Conservation (phyloP, 2,329 filamentous ascomycete species). For the Triangularia setosa region DNA sequence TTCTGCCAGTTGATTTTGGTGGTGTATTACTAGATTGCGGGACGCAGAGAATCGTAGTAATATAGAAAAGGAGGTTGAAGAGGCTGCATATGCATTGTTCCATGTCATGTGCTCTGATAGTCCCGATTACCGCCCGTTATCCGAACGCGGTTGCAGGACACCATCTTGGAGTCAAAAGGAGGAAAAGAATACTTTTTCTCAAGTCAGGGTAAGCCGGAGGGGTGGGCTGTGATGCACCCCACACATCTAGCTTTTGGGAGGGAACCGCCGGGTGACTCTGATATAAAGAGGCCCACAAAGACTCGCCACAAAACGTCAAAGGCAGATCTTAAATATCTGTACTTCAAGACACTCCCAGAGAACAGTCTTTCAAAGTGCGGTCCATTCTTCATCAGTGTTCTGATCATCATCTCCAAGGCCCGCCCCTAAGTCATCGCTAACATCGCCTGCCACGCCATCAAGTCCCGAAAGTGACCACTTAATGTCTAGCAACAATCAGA, state of each 20-base stretch:
- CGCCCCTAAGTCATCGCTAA: not conserved
- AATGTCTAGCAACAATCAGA: not conserved
- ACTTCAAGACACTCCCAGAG: not conserved
- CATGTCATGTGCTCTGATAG: not conserved
- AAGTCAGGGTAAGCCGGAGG: not conserved
- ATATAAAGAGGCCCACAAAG: not conserved
- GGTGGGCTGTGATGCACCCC: not conserved
- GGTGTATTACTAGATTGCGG: not conserved
- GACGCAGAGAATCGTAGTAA: not conserved
- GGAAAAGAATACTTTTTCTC: not conserved
- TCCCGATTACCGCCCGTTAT: not conserved
- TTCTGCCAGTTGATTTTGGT: not conserved
- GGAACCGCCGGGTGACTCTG: not conserved
- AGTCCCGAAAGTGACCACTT: not conserved
- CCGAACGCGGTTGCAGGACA: not conserved
- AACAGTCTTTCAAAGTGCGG: not conserved
- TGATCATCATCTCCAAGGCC: not conserved
- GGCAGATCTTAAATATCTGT: not conserved
- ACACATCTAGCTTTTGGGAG: not conserved
- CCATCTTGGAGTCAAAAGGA: not conserved
- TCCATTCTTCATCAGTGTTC: not conserved
- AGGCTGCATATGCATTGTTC: not conserved
- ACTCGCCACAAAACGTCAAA: not conserved
- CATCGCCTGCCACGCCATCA: not conserved
- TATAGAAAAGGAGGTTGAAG: not conserved